Percentiles rank a stretch among this genome's conserved stretches.
These are phyloP conservation scores for Chlamydomonas eustigma DNA, from an alignment of 139 green algal genomes.

Conservation along the genomic window DNA sequence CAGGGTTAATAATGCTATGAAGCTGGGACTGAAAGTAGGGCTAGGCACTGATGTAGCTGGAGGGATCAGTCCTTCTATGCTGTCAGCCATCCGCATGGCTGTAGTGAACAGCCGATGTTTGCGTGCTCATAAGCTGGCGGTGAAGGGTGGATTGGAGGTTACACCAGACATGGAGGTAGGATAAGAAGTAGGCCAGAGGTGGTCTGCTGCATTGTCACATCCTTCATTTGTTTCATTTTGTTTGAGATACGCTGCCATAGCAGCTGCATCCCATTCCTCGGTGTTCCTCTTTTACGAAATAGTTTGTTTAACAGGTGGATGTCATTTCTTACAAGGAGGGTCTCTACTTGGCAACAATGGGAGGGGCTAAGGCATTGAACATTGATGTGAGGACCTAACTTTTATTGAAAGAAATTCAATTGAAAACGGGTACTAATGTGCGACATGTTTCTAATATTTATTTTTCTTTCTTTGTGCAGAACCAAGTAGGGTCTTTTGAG, in stretches of 20 bases:
- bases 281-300: too few relatives aligned
- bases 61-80: constrained; percentile 62
- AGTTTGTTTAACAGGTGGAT: constrained; percentile 7
- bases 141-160: constrained; percentile 29
- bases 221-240: too few relatives aligned
- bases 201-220: too few relatives aligned
- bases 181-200: constrained; percentile 19
- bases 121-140: constrained; percentile 43
- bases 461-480: too few relatives aligned
- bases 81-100: constrained; percentile 54
- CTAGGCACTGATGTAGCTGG: constrained; percentile 65
- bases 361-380: constrained; percentile 51
- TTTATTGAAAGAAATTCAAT: too few relatives aligned
- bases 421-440: too few relatives aligned
- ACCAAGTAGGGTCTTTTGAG: constrained; percentile 47
- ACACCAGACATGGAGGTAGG: constrained; percentile 42
- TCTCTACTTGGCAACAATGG: constrained; percentile 65
- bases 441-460: too few relatives aligned
- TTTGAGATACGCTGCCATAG: too few relatives aligned
- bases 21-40: constrained; percentile 51
- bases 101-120: constrained; percentile 53
- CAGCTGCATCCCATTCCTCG: too few relatives aligned
- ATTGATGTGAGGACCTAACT: constrained; percentile 29
- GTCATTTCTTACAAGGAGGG: constrained; percentile 42
- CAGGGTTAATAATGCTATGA: constrained; percentile 45